Evolutionary conservation across 495 filamentous ascomycete species (phyloP), one percentile per base, ranked within the genome.

Genomic region (Lepraria neglecta): DNA sequence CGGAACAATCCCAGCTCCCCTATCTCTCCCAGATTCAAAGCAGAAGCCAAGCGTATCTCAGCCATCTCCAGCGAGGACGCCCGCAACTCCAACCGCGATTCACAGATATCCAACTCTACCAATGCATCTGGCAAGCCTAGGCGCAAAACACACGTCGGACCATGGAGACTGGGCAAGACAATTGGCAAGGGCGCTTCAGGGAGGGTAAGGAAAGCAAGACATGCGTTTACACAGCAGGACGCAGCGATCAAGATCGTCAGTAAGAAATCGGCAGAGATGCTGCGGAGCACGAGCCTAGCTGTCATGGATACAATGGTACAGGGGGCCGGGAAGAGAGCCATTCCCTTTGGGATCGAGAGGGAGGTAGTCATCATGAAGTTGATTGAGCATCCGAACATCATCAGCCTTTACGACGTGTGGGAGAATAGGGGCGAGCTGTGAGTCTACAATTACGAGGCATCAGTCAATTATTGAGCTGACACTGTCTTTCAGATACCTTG

Each of bases 361-460:
- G 94, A 98, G 69, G 89, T 95, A 44, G 88, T 90, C 11, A 92
- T 98, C 61, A 92, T 97, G 85, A 97, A 95, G 71, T 79, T 97
- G 44, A 90, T 97, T 56, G 84, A 92, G 63, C 94, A 99, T 75
- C 89, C 84, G 0, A 90, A 97, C 71, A 89, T 99, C 56, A 89
- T 97, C 68, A 87, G 85, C 60, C 73, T 99, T 10, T 89, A 89
- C 68, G 95, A 97, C 73, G 88, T 97, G 17, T 99, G 92, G 92
- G 95, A 97, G 76, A 96, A 96, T 67, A 79, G 87, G 17, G 85
- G 87, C 50, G 90, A 97, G 71, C 82, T 98, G 91, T 98, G 77
- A 75, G 88, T 80, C 12, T 35, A 24, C 47, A 14, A 33, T 14
- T 9, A n/a, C 15, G 11, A 46, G 10, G 31, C 17, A 12, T 24